Evolutionary conservation across 768 basidiomycete genomes (phyloP).

Genomic region (Termitomyces sp.): DNA sequence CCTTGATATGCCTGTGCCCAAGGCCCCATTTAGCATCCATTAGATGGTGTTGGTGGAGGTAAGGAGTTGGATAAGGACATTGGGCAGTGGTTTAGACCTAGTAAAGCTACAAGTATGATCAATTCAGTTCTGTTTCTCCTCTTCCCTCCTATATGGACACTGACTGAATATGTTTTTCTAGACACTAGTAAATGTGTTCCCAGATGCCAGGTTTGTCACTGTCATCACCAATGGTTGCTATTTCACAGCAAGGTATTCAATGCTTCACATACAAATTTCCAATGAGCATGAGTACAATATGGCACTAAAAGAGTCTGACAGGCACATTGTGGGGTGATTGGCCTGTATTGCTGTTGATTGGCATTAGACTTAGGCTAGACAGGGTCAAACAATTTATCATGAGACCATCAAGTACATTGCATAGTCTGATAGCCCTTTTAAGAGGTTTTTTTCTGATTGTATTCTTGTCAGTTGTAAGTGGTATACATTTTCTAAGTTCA

Average conservation of each 20-base stretch:
- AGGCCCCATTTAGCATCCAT: conserved; percentile 92
- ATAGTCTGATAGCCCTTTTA: too few species aligned
- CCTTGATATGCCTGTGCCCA: conserved; percentile 80
- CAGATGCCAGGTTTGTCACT: conserved; percentile 77
- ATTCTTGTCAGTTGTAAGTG: conserved; percentile 38
- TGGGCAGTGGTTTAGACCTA: conserved; percentile 98
- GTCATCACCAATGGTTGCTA: conserved; percentile 78
- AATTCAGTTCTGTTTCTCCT: conserved; percentile 28
- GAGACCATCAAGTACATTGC: conserved; percentile 55
- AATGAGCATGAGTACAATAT: conserved; percentile 24
- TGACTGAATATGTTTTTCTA: neutral
- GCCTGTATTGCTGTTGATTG: conserved; percentile 84
- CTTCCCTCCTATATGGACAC: too few species aligned
- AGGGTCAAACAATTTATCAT: conserved; percentile 94
- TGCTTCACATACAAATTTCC: conserved; percentile 52
- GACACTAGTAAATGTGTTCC: conserved; percentile 76
- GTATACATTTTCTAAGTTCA: conserved; percentile 92
- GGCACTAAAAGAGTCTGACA: conserved; percentile 18
- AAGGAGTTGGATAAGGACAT: conserved; percentile 94
- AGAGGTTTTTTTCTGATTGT: too few species aligned
- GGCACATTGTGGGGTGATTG: conserved; percentile 69
- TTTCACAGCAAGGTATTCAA: conserved; percentile 85
- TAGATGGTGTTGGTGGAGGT: conserved; percentile 87
- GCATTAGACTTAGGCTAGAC: conserved; percentile 84
- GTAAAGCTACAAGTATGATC: conserved; percentile 95